Base-by-base conservation (phyloP, 306 rosid species). In the Quercus aquifolioides region DNA sequence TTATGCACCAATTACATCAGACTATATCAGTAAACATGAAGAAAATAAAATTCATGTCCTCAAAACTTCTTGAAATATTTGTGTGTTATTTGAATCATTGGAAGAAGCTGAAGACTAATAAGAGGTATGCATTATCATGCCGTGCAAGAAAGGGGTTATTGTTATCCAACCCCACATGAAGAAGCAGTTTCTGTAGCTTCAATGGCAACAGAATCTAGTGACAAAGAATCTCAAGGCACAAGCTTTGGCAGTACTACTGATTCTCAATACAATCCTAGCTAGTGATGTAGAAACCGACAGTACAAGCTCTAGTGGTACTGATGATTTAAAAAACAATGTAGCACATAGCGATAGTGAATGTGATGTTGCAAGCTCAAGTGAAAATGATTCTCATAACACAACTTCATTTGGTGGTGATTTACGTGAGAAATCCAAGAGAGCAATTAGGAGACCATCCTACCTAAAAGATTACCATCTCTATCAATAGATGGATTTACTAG, bases 1-100 rank as follows among this genome's bases (percentile, higher is more conserved):
- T 38, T 38, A 8, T 8, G 3, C 0, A 41, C 1, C 1, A 41
- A 41, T 41, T 41, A 41, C 3, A 41, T 2, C 0, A 2, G 0
- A 8, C 46, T 41, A 7, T 38, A 38, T 38, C 1, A 8, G 1
- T 41, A 41, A 41, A 0, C 0, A 3, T 41, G 46, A 41, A 41
- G 46, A 41, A 41, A 2, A 41, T 41, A 8, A 8, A 41, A 41
- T 41, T 7, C 11, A 41, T 8, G 12, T 41, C 3, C 1, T 8
- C 0, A 8, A 41, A 38, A 41, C 0, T 41, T 41, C 46, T 41
- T 41, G 46, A 41, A 41, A 0, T 13, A 49, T 49, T 49, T 49
- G 12, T 49, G 54, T 13, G 15, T 2, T 12, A 49, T 49, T 10
- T 1, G 54, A 12, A 49, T 3, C 54, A 12, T 3, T 49, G 54